phyloP scores from a whole-genome alignment of 768 basidiomycete genomes.

The Artomyces pyxidatus region DNA sequence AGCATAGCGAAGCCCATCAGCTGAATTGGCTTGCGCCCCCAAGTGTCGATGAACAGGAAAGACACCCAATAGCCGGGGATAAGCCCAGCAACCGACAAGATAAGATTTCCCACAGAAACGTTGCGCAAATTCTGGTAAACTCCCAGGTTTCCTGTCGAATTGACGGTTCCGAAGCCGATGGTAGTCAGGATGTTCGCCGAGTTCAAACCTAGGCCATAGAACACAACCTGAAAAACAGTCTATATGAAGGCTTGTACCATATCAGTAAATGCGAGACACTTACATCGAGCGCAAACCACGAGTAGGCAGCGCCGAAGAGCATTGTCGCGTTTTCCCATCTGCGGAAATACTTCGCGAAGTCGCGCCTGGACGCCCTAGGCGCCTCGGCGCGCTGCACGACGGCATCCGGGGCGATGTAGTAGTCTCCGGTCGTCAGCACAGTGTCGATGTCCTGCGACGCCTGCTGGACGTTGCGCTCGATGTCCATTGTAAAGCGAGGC shows the following conservation, averaged over 20 bases:
- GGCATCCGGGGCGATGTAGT: slow-evolving; percentile 45
- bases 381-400: slow-evolving; percentile 52
- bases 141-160: slow-evolving; percentile 23
- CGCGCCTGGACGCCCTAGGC: slow-evolving; percentile 58
- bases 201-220: slow-evolving; percentile 86
- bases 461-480: slow-evolving; percentile 75
- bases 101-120: slow-evolving; percentile 65
- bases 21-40: slow-evolving; percentile 81
- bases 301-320: slow-evolving; percentile 69
- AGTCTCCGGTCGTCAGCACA: slow-evolving; percentile 46
- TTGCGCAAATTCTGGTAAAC: slow-evolving; percentile 52
- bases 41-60: slow-evolving; percentile 61
- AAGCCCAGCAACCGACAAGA: slow-evolving; percentile 69
- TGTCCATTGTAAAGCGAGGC: slow-evolving; percentile 88
- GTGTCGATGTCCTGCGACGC: slow-evolving; percentile 67
- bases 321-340: slow-evolving; percentile 75
- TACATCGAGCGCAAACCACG: slow-evolving; percentile 86
- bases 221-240: slow-evolving; percentile 82
- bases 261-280: slow-evolving; percentile 33
- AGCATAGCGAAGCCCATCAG: slow-evolving; percentile 68
- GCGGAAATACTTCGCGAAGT: slow-evolving; percentile 63
- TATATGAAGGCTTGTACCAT: too few relatives aligned
- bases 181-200: slow-evolving; percentile 64
- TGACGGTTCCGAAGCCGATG: slow-evolving; percentile 61
- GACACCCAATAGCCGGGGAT: slow-evolving; percentile 72